Percentiles rank a stretch among this genome's conserved stretches.
Evolutionary conservation across 1,139 yeast genomes (phyloP).

Genomic region (Candida sp.): DNA sequence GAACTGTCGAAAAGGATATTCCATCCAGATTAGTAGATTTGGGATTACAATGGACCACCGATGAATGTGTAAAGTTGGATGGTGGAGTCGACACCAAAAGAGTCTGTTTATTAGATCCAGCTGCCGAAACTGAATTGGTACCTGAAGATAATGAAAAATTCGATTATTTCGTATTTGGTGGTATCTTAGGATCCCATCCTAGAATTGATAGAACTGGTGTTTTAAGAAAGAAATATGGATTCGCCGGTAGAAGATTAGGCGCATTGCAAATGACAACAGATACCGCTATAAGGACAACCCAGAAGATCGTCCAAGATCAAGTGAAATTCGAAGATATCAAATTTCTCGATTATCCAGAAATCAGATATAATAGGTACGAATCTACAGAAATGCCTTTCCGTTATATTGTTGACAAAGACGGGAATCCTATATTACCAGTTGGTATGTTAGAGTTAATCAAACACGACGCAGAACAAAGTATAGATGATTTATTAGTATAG

Average conservation of each 20-base stretch:
- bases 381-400: conserved; percentile 98
- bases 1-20: conserved; percentile 58
- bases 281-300: conserved; percentile 92
- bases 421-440: conserved; percentile 79
- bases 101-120: conserved; percentile 86
- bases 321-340: conserved; percentile 64
- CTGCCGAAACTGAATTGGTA: conserved; percentile 68
- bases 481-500: conserved; percentile 54
- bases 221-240: conserved; percentile 72
- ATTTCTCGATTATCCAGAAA: conserved; percentile 92
- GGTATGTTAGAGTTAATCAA: conserved; percentile 90
- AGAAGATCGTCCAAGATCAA: conserved; percentile 60
- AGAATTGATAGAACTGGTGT: conserved; percentile 95
- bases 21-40: conserved; percentile 58
- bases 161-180: conserved; percentile 93
- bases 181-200: conserved; percentile 95
- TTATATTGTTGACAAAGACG: conserved; percentile 63
- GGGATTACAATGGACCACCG: conserved; percentile 80
- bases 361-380: conserved; percentile 81
- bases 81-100: conserved; percentile 44
- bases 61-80: conserved; percentile 57
- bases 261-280: conserved; percentile 95
- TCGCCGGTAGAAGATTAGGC: conserved; percentile 83
- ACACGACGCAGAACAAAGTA: conserved; percentile 74
- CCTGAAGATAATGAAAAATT: conserved; percentile 66